phyloP scores from a whole-genome alignment of 2,329 filamentous ascomycete species.

The Chrysoporthe austroafricana region DNA sequence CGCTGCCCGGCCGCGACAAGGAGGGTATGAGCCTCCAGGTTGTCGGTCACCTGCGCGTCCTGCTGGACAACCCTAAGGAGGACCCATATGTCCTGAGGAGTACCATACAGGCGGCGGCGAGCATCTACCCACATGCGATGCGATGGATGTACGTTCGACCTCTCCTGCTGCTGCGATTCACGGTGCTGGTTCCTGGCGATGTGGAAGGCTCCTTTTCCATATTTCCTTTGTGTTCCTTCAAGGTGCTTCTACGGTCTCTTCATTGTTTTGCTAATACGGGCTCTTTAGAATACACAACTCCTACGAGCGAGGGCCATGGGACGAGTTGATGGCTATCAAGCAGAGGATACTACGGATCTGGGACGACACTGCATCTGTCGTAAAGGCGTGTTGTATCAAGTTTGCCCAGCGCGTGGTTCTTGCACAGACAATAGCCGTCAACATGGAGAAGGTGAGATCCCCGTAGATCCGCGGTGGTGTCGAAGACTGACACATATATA shows the following conservation, averaged over 20 bases:
- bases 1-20: constrained; percentile 76
- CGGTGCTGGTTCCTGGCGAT: neutral
- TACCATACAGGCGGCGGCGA: constrained; percentile 85
- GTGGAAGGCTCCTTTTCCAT: neutral
- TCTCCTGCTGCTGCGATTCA: neutral
- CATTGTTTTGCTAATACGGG: constrained; percentile 13
- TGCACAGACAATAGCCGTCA: constrained; percentile 83
- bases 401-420: constrained; percentile 93
- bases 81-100: constrained; percentile 83
- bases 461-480: constrained; percentile 33
- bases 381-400: constrained; percentile 95
- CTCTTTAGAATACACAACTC: constrained; percentile 79
- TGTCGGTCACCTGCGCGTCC: constrained; percentile 73
- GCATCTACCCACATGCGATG: constrained; percentile 90
- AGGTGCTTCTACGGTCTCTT: neutral
- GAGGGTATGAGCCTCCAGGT: constrained; percentile 77
- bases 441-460: constrained; percentile 60
- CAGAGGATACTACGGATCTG: constrained; percentile 84
- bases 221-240: neutral
- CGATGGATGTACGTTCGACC: constrained; percentile 82
- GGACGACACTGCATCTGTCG: constrained; percentile 75
- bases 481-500: neutral
- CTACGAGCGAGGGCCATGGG: constrained; percentile 81
- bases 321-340: constrained; percentile 87
- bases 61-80: constrained; percentile 72